These are phyloP conservation scores for Wickerhamiella azyma DNA, from an alignment of 805 yeast genomes.

Conservation along the genomic window DNA sequence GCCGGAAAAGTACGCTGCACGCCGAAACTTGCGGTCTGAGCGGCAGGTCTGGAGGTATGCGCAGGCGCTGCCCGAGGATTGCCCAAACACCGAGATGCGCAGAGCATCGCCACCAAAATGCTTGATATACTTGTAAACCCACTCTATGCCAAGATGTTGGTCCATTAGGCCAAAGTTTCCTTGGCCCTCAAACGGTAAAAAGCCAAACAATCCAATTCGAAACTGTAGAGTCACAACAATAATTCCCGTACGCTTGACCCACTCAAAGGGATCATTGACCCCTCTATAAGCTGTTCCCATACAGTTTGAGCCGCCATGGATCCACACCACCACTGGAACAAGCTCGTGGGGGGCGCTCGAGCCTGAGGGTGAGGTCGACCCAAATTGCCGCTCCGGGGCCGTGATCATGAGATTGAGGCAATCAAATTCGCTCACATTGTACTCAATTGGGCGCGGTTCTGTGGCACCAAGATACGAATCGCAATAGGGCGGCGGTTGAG, in stretches of 20 bases:
- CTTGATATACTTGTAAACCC: conserved; percentile 32
- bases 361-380: background rate
- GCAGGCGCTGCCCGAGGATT: conserved; percentile 36
- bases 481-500: conserved; percentile 13
- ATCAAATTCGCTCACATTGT: conserved; percentile 20
- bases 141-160: conserved; percentile 33
- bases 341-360: background rate
- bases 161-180: conserved; percentile 36
- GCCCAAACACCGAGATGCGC: conserved; percentile 33
- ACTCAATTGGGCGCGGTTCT: conserved; percentile 10
- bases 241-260: conserved; percentile 19
- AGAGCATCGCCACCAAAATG: conserved; percentile 36
- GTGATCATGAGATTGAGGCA: conserved; percentile 24
- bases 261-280: conserved; percentile 19
- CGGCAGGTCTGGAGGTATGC: conserved; percentile 22
- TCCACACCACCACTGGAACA: conserved; percentile 28
- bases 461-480: conserved; percentile 15
- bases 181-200: conserved; percentile 27
- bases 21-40: conserved; percentile 15
- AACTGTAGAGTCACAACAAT: conserved; percentile 29
- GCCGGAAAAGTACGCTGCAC: conserved; percentile 22
- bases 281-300: conserved; percentile 26
- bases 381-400: background rate
- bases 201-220: conserved; percentile 29
- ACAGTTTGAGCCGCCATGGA: conserved; percentile 29